A percentile compares a stretch with the other conserved stretches of the same genome.
Evolutionary conservation across 192 early-diverging fungal species (phyloP).

Genomic region (Coemansia erecta): DNA sequence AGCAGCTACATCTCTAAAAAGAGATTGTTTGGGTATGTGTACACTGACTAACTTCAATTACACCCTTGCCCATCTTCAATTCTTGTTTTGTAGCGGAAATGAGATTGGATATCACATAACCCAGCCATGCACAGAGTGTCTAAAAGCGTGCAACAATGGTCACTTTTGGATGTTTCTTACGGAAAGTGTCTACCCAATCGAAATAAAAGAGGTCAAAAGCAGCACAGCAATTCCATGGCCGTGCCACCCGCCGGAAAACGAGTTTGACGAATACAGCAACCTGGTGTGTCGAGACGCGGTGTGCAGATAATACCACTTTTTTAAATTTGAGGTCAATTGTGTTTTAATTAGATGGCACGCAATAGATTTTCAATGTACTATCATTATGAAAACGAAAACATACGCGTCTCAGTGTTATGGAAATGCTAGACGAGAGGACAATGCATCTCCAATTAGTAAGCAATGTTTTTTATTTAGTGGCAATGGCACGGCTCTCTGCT

Average conservation of each 20-base stretch:
- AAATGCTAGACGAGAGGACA: no score
- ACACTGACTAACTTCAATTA: no score
- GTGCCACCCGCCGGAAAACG: conserved; percentile 22
- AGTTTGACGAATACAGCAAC: conserved; percentile 29
- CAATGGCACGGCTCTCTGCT: no score
- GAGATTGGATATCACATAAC: conserved; percentile 79
- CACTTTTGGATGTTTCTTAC: conserved; percentile 97
- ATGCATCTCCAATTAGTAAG: no score
- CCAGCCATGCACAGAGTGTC: conserved; percentile 79
- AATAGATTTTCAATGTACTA: neutral
- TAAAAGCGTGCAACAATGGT: conserved; percentile 92
- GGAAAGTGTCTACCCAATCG: conserved; percentile 61
- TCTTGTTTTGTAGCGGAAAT: conserved; percentile 57
- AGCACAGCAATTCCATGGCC: conserved; percentile 17
- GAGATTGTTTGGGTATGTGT: no score
- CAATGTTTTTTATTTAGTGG: neutral
- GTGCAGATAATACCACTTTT: neutral
- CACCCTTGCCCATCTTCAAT: neutral
- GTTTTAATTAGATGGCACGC: no score
- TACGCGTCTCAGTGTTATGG: neutral
- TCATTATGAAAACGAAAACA: neutral
- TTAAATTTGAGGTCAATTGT: neutral
- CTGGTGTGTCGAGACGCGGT: conserved; percentile 24
- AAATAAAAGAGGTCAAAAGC: conserved; percentile 24
- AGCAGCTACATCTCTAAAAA: no score